These are phyloP conservation scores for Kurtzmaniella cleridarum DNA, from an alignment of 805 yeast genomes.

Conservation along the genomic window DNA sequence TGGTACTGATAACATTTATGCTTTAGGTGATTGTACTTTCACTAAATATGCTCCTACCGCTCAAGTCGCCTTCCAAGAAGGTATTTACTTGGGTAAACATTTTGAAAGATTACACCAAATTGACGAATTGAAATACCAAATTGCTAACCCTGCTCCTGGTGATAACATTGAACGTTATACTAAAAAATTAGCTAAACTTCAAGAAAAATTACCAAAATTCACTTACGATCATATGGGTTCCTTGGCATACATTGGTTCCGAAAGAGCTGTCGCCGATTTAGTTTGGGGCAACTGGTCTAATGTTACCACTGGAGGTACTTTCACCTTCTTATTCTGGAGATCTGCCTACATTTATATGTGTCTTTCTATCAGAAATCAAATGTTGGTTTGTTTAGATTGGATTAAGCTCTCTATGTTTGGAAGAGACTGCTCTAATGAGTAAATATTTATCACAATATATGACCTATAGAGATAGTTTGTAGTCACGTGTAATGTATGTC, in stretches of 20 bases:
- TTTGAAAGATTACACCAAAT: constrained; percentile 61
- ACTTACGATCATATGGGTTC: constrained; percentile 87
- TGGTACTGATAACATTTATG: constrained; percentile 80
- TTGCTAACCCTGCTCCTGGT: constrained; percentile 33
- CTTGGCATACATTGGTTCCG: constrained; percentile 89
- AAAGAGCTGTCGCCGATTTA: constrained; percentile 90
- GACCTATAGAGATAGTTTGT: no score
- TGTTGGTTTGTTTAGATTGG: constrained; percentile 87
- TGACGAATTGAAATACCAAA: constrained; percentile 48
- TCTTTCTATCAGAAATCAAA: constrained; percentile 81
- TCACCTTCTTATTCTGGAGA: constrained; percentile 93
- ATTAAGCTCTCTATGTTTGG: constrained; percentile 81
- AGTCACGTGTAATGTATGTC: no score
- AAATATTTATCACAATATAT: constrained; percentile 10
- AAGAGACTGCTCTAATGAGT: constrained; percentile 88
- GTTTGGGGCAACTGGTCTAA: constrained; percentile 75
- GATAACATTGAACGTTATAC: constrained; percentile 40
- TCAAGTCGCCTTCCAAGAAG: constrained; percentile 95
- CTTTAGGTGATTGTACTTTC: constrained; percentile 92
- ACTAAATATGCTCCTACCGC: constrained; percentile 94
- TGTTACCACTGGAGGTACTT: constrained; percentile 75
- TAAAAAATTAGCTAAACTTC: constrained; percentile 41
- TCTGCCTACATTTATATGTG: constrained; percentile 91
- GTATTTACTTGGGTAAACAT: constrained; percentile 68
- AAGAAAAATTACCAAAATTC: constrained; percentile 53